phyloP scores from a whole-genome alignment of 2,329 filamentous ascomycete genomes.

The Xylariomycetidae sp. region DNA sequence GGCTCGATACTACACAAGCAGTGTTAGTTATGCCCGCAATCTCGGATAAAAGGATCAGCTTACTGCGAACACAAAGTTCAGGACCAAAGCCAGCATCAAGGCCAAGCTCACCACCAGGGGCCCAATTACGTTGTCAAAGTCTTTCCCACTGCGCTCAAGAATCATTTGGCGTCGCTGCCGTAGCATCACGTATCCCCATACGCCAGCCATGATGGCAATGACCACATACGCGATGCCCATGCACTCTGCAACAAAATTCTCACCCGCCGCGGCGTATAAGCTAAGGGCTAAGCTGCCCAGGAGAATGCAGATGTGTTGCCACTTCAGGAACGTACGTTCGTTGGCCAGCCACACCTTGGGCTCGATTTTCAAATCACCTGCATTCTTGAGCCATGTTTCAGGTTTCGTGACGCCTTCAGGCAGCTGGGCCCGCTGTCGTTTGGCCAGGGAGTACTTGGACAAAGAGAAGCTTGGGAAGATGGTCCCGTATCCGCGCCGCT shows the following conservation, averaged over 20 bases:
- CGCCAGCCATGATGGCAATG: conserved; percentile 77
- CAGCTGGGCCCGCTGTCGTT: conserved; percentile 50
- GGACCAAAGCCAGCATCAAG: conserved; percentile 68
- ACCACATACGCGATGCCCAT: conserved; percentile 80
- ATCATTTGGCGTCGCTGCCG: conserved; percentile 75
- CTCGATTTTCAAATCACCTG: conserved; percentile 86
- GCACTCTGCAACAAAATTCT: conserved; percentile 68
- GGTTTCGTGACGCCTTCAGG: conserved; percentile 89
- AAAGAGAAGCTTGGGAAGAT: conserved; percentile 81
- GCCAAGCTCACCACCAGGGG: conserved; percentile 79
- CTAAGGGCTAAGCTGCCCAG: conserved; percentile 79
- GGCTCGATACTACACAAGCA: conserved; percentile 24
- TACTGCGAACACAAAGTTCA: conserved; percentile 90
- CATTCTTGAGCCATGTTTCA: conserved; percentile 87
- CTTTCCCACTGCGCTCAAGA: conserved; percentile 76
- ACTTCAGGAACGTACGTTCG: conserved; percentile 96
- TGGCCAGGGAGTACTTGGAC: conserved; percentile 65
- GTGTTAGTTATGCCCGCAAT: conserved; percentile 28
- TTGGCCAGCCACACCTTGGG: conserved; percentile 99
- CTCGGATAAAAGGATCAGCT: conserved; percentile 24
- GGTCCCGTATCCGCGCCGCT: conserved; percentile 42
- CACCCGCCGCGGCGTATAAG: conserved; percentile 82
- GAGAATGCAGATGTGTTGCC: conserved; percentile 91
- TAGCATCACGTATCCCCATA: conserved; percentile 86
- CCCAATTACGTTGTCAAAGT: conserved; percentile 86